Percentiles rank a stretch among this genome's conserved stretches.
Evolutionary conservation across 2,329 filamentous ascomycete genomes (phyloP).

Genomic region (Xylariaceae sp.): DNA sequence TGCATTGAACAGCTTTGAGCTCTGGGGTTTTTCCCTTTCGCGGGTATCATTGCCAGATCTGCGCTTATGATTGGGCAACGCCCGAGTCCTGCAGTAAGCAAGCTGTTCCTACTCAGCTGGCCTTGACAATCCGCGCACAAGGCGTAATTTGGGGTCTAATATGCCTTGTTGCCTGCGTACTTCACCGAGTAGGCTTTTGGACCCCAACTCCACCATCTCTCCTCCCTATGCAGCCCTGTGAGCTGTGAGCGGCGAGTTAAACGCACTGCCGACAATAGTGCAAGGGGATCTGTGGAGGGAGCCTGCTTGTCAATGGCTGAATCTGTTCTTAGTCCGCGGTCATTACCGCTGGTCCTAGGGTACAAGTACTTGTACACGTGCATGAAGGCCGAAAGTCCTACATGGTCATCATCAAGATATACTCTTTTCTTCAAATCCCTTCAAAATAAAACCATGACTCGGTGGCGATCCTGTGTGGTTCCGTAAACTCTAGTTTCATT

Average conservation of each 20-base stretch:
- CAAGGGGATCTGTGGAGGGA: slow-evolving; percentile 32
- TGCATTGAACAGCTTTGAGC: slow-evolving; percentile 28
- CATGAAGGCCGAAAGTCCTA: slow-evolving; percentile 37
- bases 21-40: slow-evolving; percentile 24
- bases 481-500: slow-evolving; percentile 30
- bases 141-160: slow-evolving; percentile 38
- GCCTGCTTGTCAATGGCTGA: slow-evolving; percentile 35
- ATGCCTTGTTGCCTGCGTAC: slow-evolving; percentile 43
- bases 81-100: slow-evolving; percentile 42
- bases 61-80: slow-evolving; percentile 35
- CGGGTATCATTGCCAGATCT: slow-evolving; percentile 20
- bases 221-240: slow-evolving; percentile 35
- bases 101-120: slow-evolving; percentile 37
- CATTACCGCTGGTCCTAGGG: slow-evolving; percentile 37
- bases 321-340: slow-evolving; percentile 29
- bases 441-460: slow-evolving; percentile 38
- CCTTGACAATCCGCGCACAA: slow-evolving; percentile 29
- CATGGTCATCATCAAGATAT: slow-evolving; percentile 34
- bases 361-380: slow-evolving; percentile 33
- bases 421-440: slow-evolving; percentile 26
- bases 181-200: slow-evolving; percentile 39
- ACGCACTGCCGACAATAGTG: slow-evolving; percentile 35
- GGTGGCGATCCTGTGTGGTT: slow-evolving; percentile 34
- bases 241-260: slow-evolving; percentile 35
- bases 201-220: slow-evolving; percentile 38